Conservation (phyloP, 2,329 filamentous ascomycete genomes). For the Cladorrhinum sp. region DNA sequence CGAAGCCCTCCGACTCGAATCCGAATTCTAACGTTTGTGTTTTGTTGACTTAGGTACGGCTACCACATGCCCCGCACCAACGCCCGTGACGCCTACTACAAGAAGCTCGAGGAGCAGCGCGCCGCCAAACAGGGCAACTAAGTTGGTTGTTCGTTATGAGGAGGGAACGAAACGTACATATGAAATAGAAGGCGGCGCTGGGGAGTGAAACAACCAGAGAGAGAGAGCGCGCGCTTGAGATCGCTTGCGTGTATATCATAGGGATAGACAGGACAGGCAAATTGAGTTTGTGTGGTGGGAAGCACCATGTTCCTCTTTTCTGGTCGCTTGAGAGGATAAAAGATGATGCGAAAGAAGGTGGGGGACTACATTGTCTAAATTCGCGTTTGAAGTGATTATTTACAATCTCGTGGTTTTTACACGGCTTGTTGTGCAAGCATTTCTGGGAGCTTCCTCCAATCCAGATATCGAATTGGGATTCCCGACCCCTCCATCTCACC, state of each 20-base stretch:
- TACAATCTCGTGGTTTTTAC: too few species aligned
- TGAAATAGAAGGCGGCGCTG: not conserved
- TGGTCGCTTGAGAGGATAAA: not conserved
- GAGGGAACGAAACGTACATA: not conserved
- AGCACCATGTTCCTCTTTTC: conserved; percentile 12
- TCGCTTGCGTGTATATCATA: conserved; percentile 20
- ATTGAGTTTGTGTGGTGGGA: conserved; percentile 19
- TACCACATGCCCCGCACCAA: conserved; percentile 59
- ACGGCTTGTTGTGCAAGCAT: too few species aligned
- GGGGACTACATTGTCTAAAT: too few species aligned
- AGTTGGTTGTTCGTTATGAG: not conserved
- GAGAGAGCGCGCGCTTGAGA: conserved; percentile 8
- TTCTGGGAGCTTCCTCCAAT: too few species aligned
- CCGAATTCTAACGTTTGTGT: not conserved
- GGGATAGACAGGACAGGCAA: conserved; percentile 30
- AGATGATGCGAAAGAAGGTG: too few species aligned
- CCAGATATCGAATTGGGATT: too few species aligned
- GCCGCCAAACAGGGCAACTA: conserved; percentile 34
- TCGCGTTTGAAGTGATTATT: too few species aligned
- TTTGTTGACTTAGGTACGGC: conserved; percentile 49
- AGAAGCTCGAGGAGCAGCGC: conserved; percentile 56
- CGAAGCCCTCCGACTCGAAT: not conserved
- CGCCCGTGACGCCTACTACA: conserved; percentile 57
- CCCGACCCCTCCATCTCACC: not conserved
- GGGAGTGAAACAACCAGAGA: not conserved